phyloP scores from a whole-genome alignment of 345 rosid species.

The Microthlaspi erraticum region DNA sequence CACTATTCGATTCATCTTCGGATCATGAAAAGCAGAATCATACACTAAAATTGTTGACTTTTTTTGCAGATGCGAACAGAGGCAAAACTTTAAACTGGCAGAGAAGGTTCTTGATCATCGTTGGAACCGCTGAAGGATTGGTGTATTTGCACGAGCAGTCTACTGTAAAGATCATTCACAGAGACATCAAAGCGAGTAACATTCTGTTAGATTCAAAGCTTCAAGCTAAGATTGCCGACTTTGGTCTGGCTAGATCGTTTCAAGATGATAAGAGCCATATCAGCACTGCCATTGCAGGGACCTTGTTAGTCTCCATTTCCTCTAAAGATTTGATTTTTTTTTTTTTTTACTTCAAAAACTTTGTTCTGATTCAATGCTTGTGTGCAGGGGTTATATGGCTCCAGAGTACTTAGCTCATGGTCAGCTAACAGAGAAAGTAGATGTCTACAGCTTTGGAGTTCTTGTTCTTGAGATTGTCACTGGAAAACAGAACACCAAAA shows the following conservation, averaged over 20 bases:
- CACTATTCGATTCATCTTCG: neutral
- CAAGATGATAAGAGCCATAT: constrained; percentile 92
- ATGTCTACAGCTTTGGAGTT: constrained; percentile 89
- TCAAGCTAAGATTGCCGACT: constrained; percentile 94
- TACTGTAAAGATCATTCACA: constrained; percentile 71
- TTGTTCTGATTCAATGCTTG: neutral
- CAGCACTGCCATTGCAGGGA: constrained; percentile 98
- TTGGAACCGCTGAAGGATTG: constrained; percentile 90
- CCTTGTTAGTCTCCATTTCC: constrained; percentile 60
- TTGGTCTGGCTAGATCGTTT: constrained; percentile 92
- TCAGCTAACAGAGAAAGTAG: constrained; percentile 90
- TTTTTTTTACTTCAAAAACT: neutral
- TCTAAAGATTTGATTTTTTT: neutral
- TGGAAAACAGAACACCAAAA: constrained; percentile 74
- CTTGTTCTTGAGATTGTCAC: constrained; percentile 81
- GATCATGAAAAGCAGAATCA: neutral
- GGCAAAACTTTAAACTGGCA: constrained; percentile 75
- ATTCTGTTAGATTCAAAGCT: constrained; percentile 76
- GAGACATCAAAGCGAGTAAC: constrained; percentile 93
- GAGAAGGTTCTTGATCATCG: constrained; percentile 60
- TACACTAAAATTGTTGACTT: neutral
- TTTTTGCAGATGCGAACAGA: constrained; percentile 60
- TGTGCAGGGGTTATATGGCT: constrained; percentile 92
- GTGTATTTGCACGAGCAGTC: constrained; percentile 84
- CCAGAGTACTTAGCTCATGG: constrained; percentile 94